Base-by-base conservation (phyloP, 2,329 filamentous ascomycete species). In the Chalaropsis ovoidea region DNA sequence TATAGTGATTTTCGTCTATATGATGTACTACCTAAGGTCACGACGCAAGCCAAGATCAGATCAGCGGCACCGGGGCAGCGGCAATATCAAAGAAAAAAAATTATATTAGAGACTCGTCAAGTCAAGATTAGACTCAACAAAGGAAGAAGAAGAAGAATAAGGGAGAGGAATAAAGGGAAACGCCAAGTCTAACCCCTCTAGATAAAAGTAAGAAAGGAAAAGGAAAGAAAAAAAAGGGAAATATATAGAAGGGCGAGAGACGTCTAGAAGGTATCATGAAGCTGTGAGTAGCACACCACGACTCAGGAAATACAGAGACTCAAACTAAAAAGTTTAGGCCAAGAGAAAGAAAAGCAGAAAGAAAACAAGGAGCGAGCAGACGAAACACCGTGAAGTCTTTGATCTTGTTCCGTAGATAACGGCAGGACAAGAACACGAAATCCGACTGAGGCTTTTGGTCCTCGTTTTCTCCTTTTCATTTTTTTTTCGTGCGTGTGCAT, bases 211-310 rank as follows among this genome's bases (percentile, higher is more conserved):
- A 19, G 22, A 31, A 47, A 42, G 17, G 22, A 31, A 45, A 47
- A 47, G 7, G 27, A 31, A 62, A 49, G 42, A 31, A 35, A 41
- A 22, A 22, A 49, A 49, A 4, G 15, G 42, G 61, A 43, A 49
- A 35, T 62, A 45, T 31, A 62, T 8, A 24, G 24, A 2, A 10
- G 17, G 61, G 58, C 13, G 58, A 27, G 60, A 27, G 52, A 35
- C 24, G 22, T 56, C 52, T 56, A 56, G 52, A 35, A 35, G 52
- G 15, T 27, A 56, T 56, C 52, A 56, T 56, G 52, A 56, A 56
- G 52, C 52, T 56, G 52, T 35, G 27, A 31, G 27, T 24, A 35
- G 35, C 52, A 56, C 15, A 6, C 35, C 35, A 39, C 15, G 5
- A 56, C 24, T 22, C 22, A 35, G 15, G 27, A 56, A 31, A 56